A percentile compares a stretch with the other conserved stretches of the same genome.
Conservation (phyloP, 495 filamentous ascomycete genomes). For the Xanthoparmelia taractica region DNA sequence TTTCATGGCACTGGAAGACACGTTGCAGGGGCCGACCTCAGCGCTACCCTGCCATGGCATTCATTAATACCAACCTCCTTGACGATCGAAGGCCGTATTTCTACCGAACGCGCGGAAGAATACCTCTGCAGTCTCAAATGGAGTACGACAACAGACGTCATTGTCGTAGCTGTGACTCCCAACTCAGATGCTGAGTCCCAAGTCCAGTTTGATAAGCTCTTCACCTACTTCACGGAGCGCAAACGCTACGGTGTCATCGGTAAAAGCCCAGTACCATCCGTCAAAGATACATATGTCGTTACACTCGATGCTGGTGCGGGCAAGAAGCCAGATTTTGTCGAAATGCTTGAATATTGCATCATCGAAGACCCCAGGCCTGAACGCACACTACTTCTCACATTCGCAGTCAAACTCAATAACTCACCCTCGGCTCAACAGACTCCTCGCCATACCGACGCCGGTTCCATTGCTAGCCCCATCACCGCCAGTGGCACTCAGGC, state of each 20-base stretch:
- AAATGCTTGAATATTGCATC: constrained; percentile 64
- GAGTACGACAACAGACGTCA: constrained; percentile 63
- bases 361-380: constrained; percentile 58
- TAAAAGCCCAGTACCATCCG: constrained; percentile 56
- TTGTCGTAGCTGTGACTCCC: constrained; percentile 58
- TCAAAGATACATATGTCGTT: constrained; percentile 72
- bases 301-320: constrained; percentile 56
- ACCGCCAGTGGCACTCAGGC: constrained; percentile 36
- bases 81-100: constrained; percentile 75
- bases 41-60: constrained; percentile 54
- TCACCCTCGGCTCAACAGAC: constrained; percentile 40
- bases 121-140: constrained; percentile 80
- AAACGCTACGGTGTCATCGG: constrained; percentile 75
- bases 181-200: constrained; percentile 44
- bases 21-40: constrained; percentile 70
- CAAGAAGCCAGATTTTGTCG: constrained; percentile 62
- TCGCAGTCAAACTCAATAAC: constrained; percentile 59
- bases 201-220: constrained; percentile 57
- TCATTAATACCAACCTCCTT: constrained; percentile 62
- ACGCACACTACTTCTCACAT: constrained; percentile 65
- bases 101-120: constrained; percentile 67
- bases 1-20: constrained; percentile 72
- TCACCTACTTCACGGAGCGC: constrained; percentile 70
- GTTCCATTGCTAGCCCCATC: constrained; percentile 38
- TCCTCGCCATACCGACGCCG: constrained; percentile 35